Evolutionary conservation across 2,329 filamentous ascomycete species (phyloP), one percentile per base, ranked within the genome.

Genomic region (Exophiala spinifera): DNA sequence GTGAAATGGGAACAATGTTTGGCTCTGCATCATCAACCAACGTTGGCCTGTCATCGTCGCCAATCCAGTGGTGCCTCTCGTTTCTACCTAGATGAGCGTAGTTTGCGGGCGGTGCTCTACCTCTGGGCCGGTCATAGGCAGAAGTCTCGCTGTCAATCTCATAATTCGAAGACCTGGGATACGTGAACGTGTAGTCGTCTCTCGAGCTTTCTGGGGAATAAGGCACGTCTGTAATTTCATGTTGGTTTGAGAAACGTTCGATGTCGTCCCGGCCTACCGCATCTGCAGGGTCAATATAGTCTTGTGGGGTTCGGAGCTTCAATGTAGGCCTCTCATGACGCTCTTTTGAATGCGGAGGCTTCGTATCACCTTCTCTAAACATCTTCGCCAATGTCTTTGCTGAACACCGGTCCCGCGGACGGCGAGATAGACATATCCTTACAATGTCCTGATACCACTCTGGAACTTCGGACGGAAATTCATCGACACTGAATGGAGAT

Each of bases 401-500:
- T 47, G 89, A 84, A 10, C 84, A 74, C 47, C 94, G 83, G 51
- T 83, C 75, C 53, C 87, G 83, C 5, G 94, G 92, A 55, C 85
- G 79, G 23, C 86, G 79, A 60, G 82, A 87, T 48, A 97, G 76
- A 67, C 92, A 97, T 14, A 84, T 84, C 49, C 85, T 80, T 34
- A 95, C 84, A 46, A 96, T 78, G 14, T 81, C 77, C 56, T 84
- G 82, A 70, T 89, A 97, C 79, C 91, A 97, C 11, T 79, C 76
- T 0, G 94, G 94, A 7, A 95, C 79, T 21, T 85, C 77, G 10
- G 79, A 69, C 46, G 83, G 80, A 4, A 83, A 72, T 21, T 70
- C 67, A 3, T 77, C 73, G 8, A 87, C 72, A 19, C 74, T 75
- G 56, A 96, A 72, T 0, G 91, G 91, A 17, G 89, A 82, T 39